A percentile compares a stretch with the other conserved stretches of the same genome.
These are phyloP conservation scores for Galerina marginata DNA, from an alignment of 768 basidiomycete species.

Conservation along the genomic window DNA sequence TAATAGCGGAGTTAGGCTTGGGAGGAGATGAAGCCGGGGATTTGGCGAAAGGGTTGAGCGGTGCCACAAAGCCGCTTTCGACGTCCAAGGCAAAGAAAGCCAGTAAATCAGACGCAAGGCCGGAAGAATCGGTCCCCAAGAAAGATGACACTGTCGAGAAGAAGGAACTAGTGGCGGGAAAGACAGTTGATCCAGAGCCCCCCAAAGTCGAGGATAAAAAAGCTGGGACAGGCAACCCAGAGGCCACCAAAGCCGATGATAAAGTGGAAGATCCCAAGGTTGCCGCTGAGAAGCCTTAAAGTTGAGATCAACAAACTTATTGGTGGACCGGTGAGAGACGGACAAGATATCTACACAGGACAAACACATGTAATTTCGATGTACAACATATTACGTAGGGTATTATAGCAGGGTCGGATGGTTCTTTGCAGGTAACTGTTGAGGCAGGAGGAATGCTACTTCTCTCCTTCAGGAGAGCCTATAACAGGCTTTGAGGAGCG, in stretches of 20 bases:
- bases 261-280: not conserved
- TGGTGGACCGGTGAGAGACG: not conserved
- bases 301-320: not conserved
- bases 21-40: constrained; percentile 80
- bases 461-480: constrained; percentile 35
- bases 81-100: constrained; percentile 7
- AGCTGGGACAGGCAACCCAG: constrained; percentile 1
- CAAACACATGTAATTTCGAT: constrained; percentile 1
- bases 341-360: not conserved
- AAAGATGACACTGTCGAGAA: not conserved
- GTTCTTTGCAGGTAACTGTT: not conserved
- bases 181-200: too few species aligned
- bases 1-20: constrained; percentile 79
- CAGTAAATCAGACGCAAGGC: not conserved
- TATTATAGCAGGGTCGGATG: not conserved
- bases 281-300: not conserved
- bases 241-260: not conserved
- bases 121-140: not conserved
- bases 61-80: constrained; percentile 24
- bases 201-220: not conserved
- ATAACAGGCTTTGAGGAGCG: constrained; percentile 50
- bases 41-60: constrained; percentile 67
- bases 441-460: constrained; percentile 15
- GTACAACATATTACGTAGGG: constrained; percentile 7
- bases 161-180: constrained; percentile 11